Conservation (phyloP, 352 stramenopile genomes). For the Globisporangium heterothallicum region DNA sequence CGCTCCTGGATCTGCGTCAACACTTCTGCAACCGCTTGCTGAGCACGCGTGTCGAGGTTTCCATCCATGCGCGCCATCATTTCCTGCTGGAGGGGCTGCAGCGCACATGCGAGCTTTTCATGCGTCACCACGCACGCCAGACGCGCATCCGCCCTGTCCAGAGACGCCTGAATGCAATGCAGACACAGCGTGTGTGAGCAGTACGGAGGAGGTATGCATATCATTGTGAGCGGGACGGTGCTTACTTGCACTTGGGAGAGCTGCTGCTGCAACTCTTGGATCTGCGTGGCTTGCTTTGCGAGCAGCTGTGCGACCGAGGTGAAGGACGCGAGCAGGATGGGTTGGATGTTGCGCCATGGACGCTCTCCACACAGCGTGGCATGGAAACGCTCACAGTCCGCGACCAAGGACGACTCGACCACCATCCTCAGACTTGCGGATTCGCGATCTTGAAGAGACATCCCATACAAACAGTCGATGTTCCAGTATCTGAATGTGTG, state of each 20-base stretch:
- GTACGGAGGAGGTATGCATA: not conserved
- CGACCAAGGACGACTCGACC: no score
- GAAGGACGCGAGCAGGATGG: conserved; percentile 40
- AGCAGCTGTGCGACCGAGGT: conserved; percentile 29
- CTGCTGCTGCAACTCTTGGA: conserved; percentile 16
- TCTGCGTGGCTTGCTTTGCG: conserved; percentile 22
- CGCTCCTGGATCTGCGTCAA: not conserved
- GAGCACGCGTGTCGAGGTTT: not conserved
- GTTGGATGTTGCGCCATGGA: conserved; percentile 64
- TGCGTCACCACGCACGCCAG: not conserved
- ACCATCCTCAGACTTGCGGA: no score
- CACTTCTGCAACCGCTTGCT: not conserved
- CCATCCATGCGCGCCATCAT: not conserved
- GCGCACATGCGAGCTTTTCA: not conserved
- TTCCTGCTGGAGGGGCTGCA: not conserved
- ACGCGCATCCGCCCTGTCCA: not conserved
- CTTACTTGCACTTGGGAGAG: conserved; percentile 1
- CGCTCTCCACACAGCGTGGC: conserved; percentile 34
- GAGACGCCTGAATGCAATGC: not conserved
- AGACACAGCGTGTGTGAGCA: not conserved
- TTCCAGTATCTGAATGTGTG: no score
- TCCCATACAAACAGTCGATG: no score
- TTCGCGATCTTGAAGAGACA: no score
- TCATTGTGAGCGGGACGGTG: not conserved
- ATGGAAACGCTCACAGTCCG: conserved; percentile 1